These are phyloP conservation scores for Apocynum venetum DNA, from an alignment of 257 asterid species.

Conservation along the genomic window DNA sequence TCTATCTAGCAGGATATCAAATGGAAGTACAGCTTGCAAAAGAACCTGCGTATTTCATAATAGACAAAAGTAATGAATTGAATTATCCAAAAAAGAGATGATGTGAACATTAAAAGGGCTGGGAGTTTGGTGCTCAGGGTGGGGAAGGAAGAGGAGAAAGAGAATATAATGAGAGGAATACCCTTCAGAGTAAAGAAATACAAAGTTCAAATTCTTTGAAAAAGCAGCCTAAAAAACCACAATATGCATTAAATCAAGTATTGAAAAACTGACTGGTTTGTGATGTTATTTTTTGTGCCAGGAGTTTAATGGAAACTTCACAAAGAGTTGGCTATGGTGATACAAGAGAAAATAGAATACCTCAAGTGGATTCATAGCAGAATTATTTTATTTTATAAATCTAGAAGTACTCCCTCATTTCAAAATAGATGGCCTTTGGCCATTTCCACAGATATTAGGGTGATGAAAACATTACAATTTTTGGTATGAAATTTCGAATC, in stretches of 20 bases:
- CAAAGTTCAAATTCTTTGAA: neutral
- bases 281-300: neutral
- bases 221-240: neutral
- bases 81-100: neutral
- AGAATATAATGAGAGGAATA: conserved; percentile 1
- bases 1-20: conserved; percentile 72
- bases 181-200: neutral
- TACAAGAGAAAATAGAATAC: neutral
- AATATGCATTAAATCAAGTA: neutral
- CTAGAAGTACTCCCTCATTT: neutral
- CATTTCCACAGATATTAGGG: too few species aligned
- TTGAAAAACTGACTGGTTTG: neutral
- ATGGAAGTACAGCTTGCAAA: conserved; percentile 93
- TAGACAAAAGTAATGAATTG: neutral
- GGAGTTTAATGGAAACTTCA: neutral
- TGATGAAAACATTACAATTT: too few species aligned
- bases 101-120: neutral
- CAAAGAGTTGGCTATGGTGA: neutral
- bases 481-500: too few species aligned
- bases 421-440: too few species aligned
- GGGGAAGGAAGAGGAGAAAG: neutral
- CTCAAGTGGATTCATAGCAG: neutral
- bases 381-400: neutral
- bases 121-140: neutral
- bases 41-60: conserved; percentile 55